Conservation (phyloP, 805 yeast species). For the Saturnispora bothae region DNA sequence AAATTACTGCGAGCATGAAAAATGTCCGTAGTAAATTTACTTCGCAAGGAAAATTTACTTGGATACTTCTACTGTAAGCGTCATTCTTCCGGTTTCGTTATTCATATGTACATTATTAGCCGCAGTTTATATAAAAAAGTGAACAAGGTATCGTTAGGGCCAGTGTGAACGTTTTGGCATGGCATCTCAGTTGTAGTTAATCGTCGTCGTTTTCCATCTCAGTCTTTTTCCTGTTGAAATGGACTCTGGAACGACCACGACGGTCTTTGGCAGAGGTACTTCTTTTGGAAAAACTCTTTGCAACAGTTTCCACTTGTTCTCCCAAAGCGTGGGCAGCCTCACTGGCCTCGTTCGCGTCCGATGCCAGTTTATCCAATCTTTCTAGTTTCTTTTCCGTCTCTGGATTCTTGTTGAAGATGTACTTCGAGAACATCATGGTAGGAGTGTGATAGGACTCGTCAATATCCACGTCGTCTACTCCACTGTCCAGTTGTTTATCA, state of each 20-base stretch:
- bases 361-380: slow-evolving; percentile 5
- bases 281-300: too few relatives aligned
- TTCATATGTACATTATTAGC: neutral
- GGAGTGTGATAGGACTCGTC: slow-evolving; percentile 13
- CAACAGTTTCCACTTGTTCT: neutral
- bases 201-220: neutral
- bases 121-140: neutral
- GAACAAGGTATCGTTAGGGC: too few relatives aligned
- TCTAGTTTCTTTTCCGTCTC: slow-evolving; percentile 12
- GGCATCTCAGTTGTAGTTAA: too few relatives aligned
- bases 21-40: neutral
- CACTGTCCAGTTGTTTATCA: slow-evolving; percentile 2
- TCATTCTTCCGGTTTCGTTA: too few relatives aligned
- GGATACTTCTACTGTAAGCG: too few relatives aligned
- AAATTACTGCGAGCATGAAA: neutral
- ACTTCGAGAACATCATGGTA: slow-evolving; percentile 15
- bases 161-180: too few relatives aligned
- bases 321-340: neutral
- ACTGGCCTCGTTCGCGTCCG: neutral
- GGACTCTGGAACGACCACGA: neutral
- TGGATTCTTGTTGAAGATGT: slow-evolving; percentile 14
- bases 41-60: too few relatives aligned
- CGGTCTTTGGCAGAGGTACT: too few relatives aligned
- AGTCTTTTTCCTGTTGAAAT: neutral
- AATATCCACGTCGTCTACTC: slow-evolving; percentile 3